Conservation (phyloP, 2,329 filamentous ascomycete genomes). For the Alternaria solani region DNA sequence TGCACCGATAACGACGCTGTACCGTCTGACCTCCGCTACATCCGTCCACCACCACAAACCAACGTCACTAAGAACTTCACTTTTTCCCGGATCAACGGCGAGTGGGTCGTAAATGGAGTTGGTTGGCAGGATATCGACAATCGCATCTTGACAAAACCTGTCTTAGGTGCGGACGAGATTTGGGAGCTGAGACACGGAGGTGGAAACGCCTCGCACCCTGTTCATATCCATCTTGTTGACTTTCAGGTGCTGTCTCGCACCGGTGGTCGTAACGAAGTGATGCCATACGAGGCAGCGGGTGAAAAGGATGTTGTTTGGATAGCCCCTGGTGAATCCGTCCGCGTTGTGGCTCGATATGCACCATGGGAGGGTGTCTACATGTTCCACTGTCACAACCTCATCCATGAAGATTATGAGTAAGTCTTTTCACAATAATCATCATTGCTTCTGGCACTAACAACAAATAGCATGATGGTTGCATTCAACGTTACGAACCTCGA, state of each 20-base stretch:
- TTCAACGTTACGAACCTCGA: slow-evolving; percentile 54
- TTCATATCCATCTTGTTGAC: slow-evolving; percentile 67
- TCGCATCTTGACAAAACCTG: slow-evolving; percentile 42
- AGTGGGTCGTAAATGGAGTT: slow-evolving; percentile 48
- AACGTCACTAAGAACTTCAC: slow-evolving; percentile 36
- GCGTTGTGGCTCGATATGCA: slow-evolving; percentile 41
- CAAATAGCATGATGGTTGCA: slow-evolving; percentile 51
- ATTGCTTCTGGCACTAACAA: slow-evolving; percentile 8
- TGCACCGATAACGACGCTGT: slow-evolving; percentile 37
- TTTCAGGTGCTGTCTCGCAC: slow-evolving; percentile 62
- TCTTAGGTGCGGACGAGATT: slow-evolving; percentile 46
- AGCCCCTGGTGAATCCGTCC: slow-evolving; percentile 54
- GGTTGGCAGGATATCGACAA: slow-evolving; percentile 45
- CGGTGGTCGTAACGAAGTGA: slow-evolving; percentile 54
- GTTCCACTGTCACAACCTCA: slow-evolving; percentile 58
- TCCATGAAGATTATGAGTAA: slow-evolving; percentile 55
- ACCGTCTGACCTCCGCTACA: slow-evolving; percentile 34
- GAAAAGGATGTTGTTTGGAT: slow-evolving; percentile 68
- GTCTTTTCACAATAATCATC: slow-evolving; percentile 1
- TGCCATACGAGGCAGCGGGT: slow-evolving; percentile 63
- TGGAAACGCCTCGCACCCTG: slow-evolving; percentile 62
- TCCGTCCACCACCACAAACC: slow-evolving; percentile 33
- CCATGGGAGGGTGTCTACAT: slow-evolving; percentile 60
- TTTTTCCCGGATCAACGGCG: slow-evolving; percentile 38
- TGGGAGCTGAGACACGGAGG: slow-evolving; percentile 56